A percentile compares a stretch with the other conserved stretches of the same genome.
phyloP scores from a whole-genome alignment of 2,329 filamentous ascomycete genomes.

The Gaeumannomyces sp. region DNA sequence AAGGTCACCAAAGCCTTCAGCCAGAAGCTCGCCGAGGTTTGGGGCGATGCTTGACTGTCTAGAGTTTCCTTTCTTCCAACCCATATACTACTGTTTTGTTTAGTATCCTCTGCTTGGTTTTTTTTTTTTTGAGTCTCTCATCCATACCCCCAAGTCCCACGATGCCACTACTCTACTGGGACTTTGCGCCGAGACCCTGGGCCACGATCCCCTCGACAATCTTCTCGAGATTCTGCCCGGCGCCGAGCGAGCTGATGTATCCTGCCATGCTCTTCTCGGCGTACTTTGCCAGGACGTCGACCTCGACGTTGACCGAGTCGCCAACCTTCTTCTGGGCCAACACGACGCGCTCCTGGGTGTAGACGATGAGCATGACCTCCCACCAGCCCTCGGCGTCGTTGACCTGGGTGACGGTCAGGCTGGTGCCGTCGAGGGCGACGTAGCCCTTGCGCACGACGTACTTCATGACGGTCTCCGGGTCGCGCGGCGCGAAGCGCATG shows the following conservation, averaged over 20 bases:
- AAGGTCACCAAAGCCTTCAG: conserved; percentile 62
- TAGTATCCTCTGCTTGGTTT: too few species aligned
- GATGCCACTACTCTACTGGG: background rate
- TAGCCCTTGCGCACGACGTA: conserved; percentile 98
- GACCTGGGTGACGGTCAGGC: conserved; percentile 84
- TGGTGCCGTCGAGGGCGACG: conserved; percentile 88
- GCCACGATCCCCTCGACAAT: conserved; percentile 71
- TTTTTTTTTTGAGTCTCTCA: conserved; percentile 2
- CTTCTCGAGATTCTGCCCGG: conserved; percentile 53
- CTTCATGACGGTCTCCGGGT: conserved; percentile 61
- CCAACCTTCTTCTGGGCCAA: conserved; percentile 72
- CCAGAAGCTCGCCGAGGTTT: conserved; percentile 65
- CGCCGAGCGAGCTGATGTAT: conserved; percentile 56
- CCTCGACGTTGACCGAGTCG: conserved; percentile 85
- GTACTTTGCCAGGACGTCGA: conserved; percentile 82
- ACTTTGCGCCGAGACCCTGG: conserved; percentile 45
- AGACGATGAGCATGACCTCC: conserved; percentile 97
- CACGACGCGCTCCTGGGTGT: conserved; percentile 90
- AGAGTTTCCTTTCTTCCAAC: background rate
- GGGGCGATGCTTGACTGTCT: conserved; percentile 45
- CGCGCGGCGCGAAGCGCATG: conserved; percentile 68
- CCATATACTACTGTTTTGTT: background rate
- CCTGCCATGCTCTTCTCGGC: conserved; percentile 84
- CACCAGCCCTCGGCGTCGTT: conserved; percentile 74
- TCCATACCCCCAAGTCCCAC: background rate